phyloP scores from a whole-genome alignment of 306 rosid species.

The Lithocarpus polystachyus region DNA sequence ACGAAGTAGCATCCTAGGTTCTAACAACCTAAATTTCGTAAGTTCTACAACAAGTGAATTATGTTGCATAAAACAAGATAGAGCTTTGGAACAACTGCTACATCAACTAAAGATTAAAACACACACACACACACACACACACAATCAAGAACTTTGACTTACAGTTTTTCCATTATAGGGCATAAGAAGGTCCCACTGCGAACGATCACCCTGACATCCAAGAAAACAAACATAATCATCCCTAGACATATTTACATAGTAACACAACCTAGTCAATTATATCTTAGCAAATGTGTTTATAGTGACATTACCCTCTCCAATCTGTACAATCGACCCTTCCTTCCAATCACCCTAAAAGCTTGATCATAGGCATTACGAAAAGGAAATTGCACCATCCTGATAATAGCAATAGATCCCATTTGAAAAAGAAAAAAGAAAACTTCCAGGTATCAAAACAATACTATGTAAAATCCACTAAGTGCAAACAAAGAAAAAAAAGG shows the following conservation, averaged over 20 bases:
- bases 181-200: conserved; percentile 53
- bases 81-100: not conserved
- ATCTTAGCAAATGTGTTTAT: conserved; percentile 6
- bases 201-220: conserved; percentile 48
- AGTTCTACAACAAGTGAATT: not conserved
- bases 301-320: conserved; percentile 66
- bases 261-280: not conserved
- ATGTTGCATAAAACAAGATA: not conserved
- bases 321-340: conserved; percentile 48
- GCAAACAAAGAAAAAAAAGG: not conserved
- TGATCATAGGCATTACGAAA: conserved; percentile 28
- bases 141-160: conserved; percentile 29
- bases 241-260: not conserved
- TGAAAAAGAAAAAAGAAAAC: not conserved
- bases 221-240: conserved; percentile 14
- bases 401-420: conserved; percentile 20
- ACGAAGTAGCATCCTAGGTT: not conserved
- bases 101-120: not conserved
- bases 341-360: conserved; percentile 30
- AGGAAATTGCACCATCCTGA: conserved; percentile 75
- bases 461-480: not conserved
- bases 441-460: conserved; percentile 2
- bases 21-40: not conserved
- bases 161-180: conserved; percentile 78
- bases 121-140: not conserved